A percentile compares a stretch with the other conserved stretches of the same genome.
Evolutionary conservation across 805 yeast species (phyloP).

Genomic region (Candida pseudoglaebosa): DNA sequence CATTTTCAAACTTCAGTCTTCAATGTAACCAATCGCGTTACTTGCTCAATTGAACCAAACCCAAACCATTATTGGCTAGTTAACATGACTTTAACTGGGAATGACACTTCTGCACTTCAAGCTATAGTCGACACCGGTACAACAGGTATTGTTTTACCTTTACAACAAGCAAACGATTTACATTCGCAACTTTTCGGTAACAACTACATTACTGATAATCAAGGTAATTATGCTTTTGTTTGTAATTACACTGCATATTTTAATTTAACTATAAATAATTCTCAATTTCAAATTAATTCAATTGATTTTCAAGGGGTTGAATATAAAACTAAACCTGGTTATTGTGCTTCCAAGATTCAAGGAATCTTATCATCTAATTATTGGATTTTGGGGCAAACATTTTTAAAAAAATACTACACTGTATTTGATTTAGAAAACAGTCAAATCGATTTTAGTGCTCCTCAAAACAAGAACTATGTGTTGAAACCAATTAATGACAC

Average conservation of each 20-base stretch:
- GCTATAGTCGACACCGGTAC: constrained; percentile 67
- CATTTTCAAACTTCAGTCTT: constrained; percentile 11
- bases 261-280: constrained; percentile 39
- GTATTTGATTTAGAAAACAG: constrained; percentile 53
- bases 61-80: constrained; percentile 51
- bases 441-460: constrained; percentile 41
- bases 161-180: constrained; percentile 48
- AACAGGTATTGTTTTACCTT: constrained; percentile 54
- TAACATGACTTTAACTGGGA: constrained; percentile 32
- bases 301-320: constrained; percentile 46
- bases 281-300: constrained; percentile 43
- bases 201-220: constrained; percentile 51
- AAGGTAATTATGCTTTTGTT: constrained; percentile 53
- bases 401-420: constrained; percentile 51
- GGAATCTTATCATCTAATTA: constrained; percentile 39
- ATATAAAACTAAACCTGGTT: constrained; percentile 40
- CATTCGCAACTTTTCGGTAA: constrained; percentile 46
- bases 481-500: not conserved
- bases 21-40: constrained; percentile 34
- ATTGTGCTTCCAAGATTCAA: constrained; percentile 64
- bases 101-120: constrained; percentile 23
- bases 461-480: not conserved
- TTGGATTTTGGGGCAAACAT: constrained; percentile 67
- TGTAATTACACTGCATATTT: constrained; percentile 46
- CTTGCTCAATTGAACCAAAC: constrained; percentile 32